These are phyloP conservation scores for Boletus sensibilis DNA, from an alignment of 768 basidiomycete species.

Conservation along the genomic window DNA sequence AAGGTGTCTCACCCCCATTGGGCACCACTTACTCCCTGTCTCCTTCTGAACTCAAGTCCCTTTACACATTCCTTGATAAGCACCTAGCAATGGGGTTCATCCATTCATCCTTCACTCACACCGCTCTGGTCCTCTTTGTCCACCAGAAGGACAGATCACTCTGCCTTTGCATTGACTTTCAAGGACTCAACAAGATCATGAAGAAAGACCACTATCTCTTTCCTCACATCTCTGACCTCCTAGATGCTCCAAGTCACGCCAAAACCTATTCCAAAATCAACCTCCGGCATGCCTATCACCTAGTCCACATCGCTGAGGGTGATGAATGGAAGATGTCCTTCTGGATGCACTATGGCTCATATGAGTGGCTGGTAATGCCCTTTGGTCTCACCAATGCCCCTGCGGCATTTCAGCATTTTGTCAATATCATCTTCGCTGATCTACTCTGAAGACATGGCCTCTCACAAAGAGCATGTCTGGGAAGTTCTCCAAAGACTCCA, in stretches of 20 bases:
- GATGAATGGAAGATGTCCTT: not conserved
- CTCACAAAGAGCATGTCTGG: not conserved
- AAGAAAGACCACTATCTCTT: constrained; percentile 31
- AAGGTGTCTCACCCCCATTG: not conserved
- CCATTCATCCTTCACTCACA: not conserved
- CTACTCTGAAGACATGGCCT: constrained; percentile 24
- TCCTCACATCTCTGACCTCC: too few species aligned
- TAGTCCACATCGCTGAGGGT: too few species aligned
- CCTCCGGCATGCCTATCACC: too few species aligned
- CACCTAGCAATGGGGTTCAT: too few species aligned
- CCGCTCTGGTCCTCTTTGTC: constrained; percentile 7
- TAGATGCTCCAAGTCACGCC: too few species aligned
- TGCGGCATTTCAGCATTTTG: constrained; percentile 26
- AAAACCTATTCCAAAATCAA: too few species aligned
- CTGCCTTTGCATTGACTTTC: constrained; percentile 32
- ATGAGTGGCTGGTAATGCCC: not conserved
- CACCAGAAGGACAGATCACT: constrained; percentile 21
- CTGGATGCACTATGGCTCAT: not conserved
- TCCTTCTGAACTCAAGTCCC: constrained; percentile 30
- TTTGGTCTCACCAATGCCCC: too few species aligned
- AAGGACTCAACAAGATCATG: constrained; percentile 33
- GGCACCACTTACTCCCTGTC: constrained; percentile 1
- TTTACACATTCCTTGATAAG: constrained; percentile 38
- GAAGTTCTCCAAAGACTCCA: not conserved
- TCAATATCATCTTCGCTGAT: constrained; percentile 24